phyloP scores from a whole-genome alignment of 495 filamentous ascomycete genomes.

The Xylaria intraflava region DNA sequence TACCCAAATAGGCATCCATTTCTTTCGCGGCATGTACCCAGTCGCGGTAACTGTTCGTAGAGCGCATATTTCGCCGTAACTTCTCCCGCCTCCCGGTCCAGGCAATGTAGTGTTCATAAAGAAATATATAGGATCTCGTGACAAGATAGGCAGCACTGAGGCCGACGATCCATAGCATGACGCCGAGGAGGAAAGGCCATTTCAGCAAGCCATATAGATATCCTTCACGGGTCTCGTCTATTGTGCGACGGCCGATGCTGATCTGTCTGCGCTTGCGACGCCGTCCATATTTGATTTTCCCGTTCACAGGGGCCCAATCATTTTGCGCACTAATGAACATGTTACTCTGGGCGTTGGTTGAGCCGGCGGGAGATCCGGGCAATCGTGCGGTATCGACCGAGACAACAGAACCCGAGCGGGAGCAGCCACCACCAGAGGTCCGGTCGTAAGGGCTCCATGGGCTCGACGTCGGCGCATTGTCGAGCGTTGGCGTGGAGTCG shows the following conservation, averaged over 20 bases:
- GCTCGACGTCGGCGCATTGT: conserved; percentile 31
- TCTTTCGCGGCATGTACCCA: conserved; percentile 74
- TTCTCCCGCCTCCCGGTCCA: conserved; percentile 68
- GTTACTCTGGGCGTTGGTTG: conserved; percentile 23
- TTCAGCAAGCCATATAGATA: conserved; percentile 82
- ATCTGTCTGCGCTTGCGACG: conserved; percentile 24
- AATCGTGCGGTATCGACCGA: conserved; percentile 12
- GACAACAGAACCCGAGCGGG: conserved; percentile 16
- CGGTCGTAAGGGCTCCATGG: conserved; percentile 23
- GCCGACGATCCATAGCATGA: conserved; percentile 71
- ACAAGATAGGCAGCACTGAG: conserved; percentile 63
- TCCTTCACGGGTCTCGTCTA: conserved; percentile 91
- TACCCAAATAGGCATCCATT: conserved; percentile 76
- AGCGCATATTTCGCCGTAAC: conserved; percentile 61
- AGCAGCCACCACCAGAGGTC: conserved; percentile 15
- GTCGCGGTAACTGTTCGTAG: conserved; percentile 65
- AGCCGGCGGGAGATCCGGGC: conserved; percentile 10
- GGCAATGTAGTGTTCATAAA: conserved; percentile 73
- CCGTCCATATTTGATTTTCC: conserved; percentile 48
- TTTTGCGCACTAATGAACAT: conserved; percentile 67
- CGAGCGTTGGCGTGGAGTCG: conserved; percentile 36
- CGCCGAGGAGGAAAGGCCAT: conserved; percentile 79
- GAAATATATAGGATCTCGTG: conserved; percentile 80
- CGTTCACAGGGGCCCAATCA: conserved; percentile 76
- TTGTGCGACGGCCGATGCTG: conserved; percentile 46